Evolutionary conservation across 2,329 filamentous ascomycete genomes (phyloP), one percentile per base, ranked within the genome.

Genomic region (Erysiphe pulchra): DNA sequence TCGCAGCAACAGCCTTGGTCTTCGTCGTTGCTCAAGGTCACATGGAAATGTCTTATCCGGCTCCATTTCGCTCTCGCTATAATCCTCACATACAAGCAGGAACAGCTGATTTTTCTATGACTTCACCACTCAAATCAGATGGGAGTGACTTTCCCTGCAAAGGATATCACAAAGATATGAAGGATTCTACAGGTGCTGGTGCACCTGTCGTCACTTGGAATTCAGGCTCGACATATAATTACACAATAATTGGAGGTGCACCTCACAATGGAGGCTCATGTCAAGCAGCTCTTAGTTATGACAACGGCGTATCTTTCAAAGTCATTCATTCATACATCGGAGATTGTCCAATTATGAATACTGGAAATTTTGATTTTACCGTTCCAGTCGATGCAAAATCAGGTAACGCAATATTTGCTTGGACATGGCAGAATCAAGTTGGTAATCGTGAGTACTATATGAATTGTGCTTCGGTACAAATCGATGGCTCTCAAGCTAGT

Each of bases 391-490:
- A 59, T 42, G 51, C 50, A 14, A 48, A 48, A 13, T 44, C 48
- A 17, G 55, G 53, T 14, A 16, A 18, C 0, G 54, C 55, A 1
- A 43, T 59, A 9, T 55, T 59, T 17, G 52, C 52, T 1, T 59
- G 74, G 75, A 70, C 66, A 4, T 71, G 69, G 68, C 71, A 70
- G 56, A 74, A 74, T 55, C 62, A 64, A 47, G 53, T 70, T 24
- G 73, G 73, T 2, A 76, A 76, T 53, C 64, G 73, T 16, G 74
- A 77, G 52, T 74, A 75, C 64, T 79, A 79, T 61, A 75, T 75
- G 71, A 73, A 76, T 55, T 78, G 74, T 50, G 73, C 73, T 0
- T 63, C 65, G 9, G 67, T 77, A 32, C 65, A 65, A 24, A 69
- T 77, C 45, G 52, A 51, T 12, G 33, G 33, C 24, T 20, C 31